Evolutionary conservation across 441 rosid species (phyloP).

Genomic region (Adansonia rubrostipa): DNA sequence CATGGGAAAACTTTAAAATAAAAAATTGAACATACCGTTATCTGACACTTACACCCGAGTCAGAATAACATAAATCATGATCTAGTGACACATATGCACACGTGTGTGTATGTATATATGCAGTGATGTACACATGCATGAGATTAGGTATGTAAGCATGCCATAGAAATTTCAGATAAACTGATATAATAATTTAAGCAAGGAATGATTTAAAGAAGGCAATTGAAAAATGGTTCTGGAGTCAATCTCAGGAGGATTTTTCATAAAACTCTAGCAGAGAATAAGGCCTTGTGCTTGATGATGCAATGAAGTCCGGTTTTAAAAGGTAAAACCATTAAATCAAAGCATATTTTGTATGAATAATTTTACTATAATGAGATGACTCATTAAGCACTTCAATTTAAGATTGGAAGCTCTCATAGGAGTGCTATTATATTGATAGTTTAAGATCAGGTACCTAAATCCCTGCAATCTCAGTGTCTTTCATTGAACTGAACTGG

Average conservation of each 20-base stretch:
- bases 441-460: slow-evolving; percentile 41
- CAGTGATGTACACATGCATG: slow-evolving; percentile 9
- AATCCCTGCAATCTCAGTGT: slow-evolving; percentile 23
- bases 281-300: slow-evolving; percentile 32
- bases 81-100: slow-evolving; percentile 7
- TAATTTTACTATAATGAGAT: slow-evolving; percentile 30
- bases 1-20: too few relatives aligned
- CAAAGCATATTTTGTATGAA: slow-evolving; percentile 22
- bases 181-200: slow-evolving; percentile 35
- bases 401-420: slow-evolving; percentile 33
- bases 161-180: slow-evolving; percentile 26
- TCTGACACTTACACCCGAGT: too few relatives aligned
- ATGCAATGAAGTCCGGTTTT: slow-evolving; percentile 44
- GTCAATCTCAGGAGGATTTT: slow-evolving; percentile 36
- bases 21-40: too few relatives aligned
- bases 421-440: slow-evolving; percentile 20
- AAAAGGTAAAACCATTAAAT: slow-evolving; percentile 39
- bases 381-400: slow-evolving; percentile 48
- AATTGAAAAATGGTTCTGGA: slow-evolving; percentile 28
- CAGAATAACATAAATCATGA: not conserved
- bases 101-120: not conserved
- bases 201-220: slow-evolving; percentile 27
- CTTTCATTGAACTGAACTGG: not conserved
- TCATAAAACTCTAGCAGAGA: slow-evolving; percentile 31
- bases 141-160: slow-evolving; percentile 13